phyloP scores from a whole-genome alignment of 164 flowering plant species.

The Berberis vulgaris region DNA sequence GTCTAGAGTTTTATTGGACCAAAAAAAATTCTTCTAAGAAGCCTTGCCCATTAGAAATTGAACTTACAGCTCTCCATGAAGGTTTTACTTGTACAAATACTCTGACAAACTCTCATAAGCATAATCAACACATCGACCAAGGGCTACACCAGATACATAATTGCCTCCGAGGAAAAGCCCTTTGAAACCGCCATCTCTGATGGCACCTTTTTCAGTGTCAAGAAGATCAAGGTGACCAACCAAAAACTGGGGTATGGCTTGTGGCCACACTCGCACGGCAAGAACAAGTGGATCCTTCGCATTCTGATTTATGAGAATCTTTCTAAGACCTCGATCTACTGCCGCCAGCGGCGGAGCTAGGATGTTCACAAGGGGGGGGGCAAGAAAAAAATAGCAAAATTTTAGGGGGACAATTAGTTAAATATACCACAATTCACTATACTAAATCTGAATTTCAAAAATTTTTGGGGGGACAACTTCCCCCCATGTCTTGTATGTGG shows the following conservation, averaged over 20 bases:
- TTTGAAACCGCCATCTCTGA: slow-evolving; percentile 37
- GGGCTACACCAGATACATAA: slow-evolving; percentile 93
- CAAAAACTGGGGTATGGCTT: slow-evolving; percentile 90
- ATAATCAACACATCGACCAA: slow-evolving; percentile 92
- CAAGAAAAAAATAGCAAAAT: no score
- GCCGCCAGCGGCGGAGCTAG: slow-evolving; percentile 22
- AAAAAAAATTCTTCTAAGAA: background rate
- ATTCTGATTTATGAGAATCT: slow-evolving; percentile 65
- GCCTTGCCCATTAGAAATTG: no score
- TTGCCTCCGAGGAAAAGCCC: slow-evolving; percentile 91
- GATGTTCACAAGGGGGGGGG: no score
- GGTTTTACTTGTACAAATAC: slow-evolving; percentile 21
- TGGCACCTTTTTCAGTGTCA: slow-evolving; percentile 53
- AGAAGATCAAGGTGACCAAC: slow-evolving; percentile 77
- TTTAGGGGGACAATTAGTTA: no score
- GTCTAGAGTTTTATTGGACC: background rate
- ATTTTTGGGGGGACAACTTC: no score
- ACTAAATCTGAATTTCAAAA: no score
- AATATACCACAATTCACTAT: no score
- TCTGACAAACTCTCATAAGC: slow-evolving; percentile 68
- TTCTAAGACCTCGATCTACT: slow-evolving; percentile 83
- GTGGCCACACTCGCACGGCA: slow-evolving; percentile 89
- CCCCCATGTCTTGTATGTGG: no score
- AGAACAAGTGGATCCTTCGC: slow-evolving; percentile 63
- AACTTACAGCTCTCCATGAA: background rate